phyloP scores from a whole-genome alignment of 2,329 filamentous ascomycete genomes.

The Pleomassaria siparia region DNA sequence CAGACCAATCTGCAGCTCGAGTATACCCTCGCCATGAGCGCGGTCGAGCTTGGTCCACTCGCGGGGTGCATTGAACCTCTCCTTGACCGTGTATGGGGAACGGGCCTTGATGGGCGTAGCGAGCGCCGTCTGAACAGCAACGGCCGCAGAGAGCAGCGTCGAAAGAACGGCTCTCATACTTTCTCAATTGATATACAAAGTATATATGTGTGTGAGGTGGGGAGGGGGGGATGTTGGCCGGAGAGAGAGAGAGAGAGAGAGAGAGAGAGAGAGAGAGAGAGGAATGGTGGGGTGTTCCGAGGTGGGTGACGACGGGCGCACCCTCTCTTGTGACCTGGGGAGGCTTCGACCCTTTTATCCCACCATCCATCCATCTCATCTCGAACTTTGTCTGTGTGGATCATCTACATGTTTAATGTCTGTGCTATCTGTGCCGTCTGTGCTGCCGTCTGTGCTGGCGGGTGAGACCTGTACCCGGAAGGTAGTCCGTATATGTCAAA shows the following conservation, averaged over 20 bases:
- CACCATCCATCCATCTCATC: too few relatives aligned
- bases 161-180: slow-evolving; percentile 26
- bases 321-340: neutral
- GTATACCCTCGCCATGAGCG: slow-evolving; percentile 51
- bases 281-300: neutral
- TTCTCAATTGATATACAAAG: slow-evolving; percentile 3
- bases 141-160: slow-evolving; percentile 28
- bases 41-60: slow-evolving; percentile 53
- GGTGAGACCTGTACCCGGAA: too few relatives aligned
- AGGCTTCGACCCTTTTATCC: too few relatives aligned
- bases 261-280: neutral
- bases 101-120: slow-evolving; percentile 42
- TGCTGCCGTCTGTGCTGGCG: too few relatives aligned
- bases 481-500: too few relatives aligned
- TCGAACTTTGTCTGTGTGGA: too few relatives aligned
- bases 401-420: too few relatives aligned
- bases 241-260: neutral
- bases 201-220: neutral
- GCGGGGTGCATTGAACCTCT: slow-evolving; percentile 55
- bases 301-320: neutral
- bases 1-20: slow-evolving; percentile 60
- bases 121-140: slow-evolving; percentile 33
- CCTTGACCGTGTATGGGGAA: slow-evolving; percentile 56
- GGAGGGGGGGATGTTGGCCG: neutral
- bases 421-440: too few relatives aligned